These are phyloP conservation scores for Pythium guiyangense DNA, from an alignment of 352 stramenopile species.

Conservation along the genomic window DNA sequence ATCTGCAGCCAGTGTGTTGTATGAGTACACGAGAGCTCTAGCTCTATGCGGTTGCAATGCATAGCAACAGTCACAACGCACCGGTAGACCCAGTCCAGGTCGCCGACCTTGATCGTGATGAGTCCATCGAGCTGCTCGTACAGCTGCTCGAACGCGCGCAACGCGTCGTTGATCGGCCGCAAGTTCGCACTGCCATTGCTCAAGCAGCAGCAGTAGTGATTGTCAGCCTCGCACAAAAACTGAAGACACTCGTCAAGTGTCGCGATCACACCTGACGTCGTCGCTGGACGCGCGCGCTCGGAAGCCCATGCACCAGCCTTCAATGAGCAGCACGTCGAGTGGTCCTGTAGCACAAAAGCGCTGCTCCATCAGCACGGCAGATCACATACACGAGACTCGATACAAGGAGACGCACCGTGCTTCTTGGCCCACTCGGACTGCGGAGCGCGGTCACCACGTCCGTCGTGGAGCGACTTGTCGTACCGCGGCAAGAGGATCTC, in stretches of 20 bases:
- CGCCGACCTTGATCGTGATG: conserved; percentile 69
- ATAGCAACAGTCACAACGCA: conserved; percentile 19
- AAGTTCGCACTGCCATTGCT: conserved; percentile 38
- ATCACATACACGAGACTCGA: too few species aligned
- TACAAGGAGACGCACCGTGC: conserved; percentile 18
- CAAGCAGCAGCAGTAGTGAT: background rate
- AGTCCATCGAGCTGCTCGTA: conserved; percentile 66
- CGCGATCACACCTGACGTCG: conserved; percentile 26
- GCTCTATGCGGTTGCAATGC: background rate
- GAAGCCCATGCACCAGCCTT: conserved; percentile 87
- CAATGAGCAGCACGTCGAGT: conserved; percentile 76
- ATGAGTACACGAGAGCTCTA: background rate
- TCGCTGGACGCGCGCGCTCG: conserved; percentile 34
- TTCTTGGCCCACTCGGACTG: conserved; percentile 44
- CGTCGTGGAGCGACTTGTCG: conserved; percentile 74
- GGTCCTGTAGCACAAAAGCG: conserved; percentile 28
- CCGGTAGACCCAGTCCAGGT: conserved; percentile 81
- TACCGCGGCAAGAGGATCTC: conserved; percentile 65
- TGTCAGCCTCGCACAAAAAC: background rate
- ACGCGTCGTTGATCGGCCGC: conserved; percentile 55
- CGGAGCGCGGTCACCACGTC: conserved; percentile 68
- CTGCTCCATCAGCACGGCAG: background rate
- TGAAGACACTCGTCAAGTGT: background rate
- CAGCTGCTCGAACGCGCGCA: conserved; percentile 56
- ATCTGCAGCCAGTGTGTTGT: conserved; percentile 26